Evolutionary conservation across 1,139 yeast species (phyloP).

Genomic region (Kazachstania sp.): DNA sequence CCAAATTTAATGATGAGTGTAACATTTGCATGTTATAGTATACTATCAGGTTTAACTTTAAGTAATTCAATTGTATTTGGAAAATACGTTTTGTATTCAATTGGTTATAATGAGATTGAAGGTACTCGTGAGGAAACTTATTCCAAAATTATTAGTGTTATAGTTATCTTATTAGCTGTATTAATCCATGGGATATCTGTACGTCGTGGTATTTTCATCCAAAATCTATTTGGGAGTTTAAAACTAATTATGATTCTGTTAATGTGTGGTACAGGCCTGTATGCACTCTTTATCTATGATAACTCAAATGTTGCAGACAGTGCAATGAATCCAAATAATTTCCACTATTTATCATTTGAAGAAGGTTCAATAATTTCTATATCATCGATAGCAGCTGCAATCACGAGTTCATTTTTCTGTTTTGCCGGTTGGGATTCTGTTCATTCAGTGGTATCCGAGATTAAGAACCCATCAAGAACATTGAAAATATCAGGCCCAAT

Average conservation of each 20-base stretch:
- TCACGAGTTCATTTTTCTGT: constrained; percentile 52
- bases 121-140: constrained; percentile 24
- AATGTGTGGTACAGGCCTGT: constrained; percentile 45
- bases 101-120: constrained; percentile 36
- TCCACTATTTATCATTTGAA: constrained; percentile 15
- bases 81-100: constrained; percentile 47
- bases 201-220: constrained; percentile 45
- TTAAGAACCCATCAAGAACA: constrained; percentile 49
- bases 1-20: constrained; percentile 57
- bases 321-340: not conserved
- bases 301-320: not conserved
- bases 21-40: constrained; percentile 47
- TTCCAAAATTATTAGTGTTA: constrained; percentile 39
- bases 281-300: constrained; percentile 37
- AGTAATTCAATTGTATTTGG: constrained; percentile 66
- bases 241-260: constrained; percentile 43
- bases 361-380: constrained; percentile 30
- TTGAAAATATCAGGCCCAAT: constrained; percentile 54
- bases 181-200: constrained; percentile 47
- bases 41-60: constrained; percentile 55
- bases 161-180: constrained; percentile 38
- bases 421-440: constrained; percentile 60
- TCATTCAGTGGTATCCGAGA: constrained; percentile 54
- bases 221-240: constrained; percentile 48
- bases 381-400: constrained; percentile 46